phyloP scores from a whole-genome alignment of 768 basidiomycete genomes.

The Pleurotus tuber-regium region DNA sequence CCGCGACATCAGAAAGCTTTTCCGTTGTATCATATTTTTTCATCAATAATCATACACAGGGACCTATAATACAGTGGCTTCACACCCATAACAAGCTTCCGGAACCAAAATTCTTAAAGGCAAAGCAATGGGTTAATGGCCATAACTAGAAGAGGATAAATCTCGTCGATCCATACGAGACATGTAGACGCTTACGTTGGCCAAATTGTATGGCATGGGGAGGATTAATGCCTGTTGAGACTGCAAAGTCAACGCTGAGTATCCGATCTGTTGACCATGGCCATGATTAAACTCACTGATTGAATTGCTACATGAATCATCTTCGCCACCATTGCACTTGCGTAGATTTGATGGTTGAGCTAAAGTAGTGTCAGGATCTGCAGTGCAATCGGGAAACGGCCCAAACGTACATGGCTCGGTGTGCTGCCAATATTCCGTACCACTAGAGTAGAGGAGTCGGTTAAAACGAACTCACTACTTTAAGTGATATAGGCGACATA shows the following conservation, averaged over 20 bases:
- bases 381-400: too few species aligned
- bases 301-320: constrained; percentile 44
- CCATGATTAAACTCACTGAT: constrained; percentile 33
- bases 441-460: constrained; percentile 13
- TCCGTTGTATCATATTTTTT: too few species aligned
- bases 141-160: neutral
- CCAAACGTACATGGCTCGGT: constrained; percentile 32
- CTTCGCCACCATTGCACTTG: constrained; percentile 42
- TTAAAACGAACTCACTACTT: too few species aligned
- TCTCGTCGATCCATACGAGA: neutral
- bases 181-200: constrained; percentile 31
- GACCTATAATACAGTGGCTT: neutral
- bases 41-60: constrained; percentile 1
- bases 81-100: neutral
- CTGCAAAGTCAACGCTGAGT: constrained; percentile 20
- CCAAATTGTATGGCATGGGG: constrained; percentile 46
- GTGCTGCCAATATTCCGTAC: constrained; percentile 45
- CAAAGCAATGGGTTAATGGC: neutral
- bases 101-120: too few species aligned
- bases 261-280: neutral
- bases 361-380: too few species aligned
- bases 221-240: constrained; percentile 44
- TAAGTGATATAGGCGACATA: too few species aligned
- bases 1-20: too few species aligned
- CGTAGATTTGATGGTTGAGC: constrained; percentile 36